phyloP scores from a whole-genome alignment of 192 early-diverging fungal species.

The Neocallimastix lanati region DNA sequence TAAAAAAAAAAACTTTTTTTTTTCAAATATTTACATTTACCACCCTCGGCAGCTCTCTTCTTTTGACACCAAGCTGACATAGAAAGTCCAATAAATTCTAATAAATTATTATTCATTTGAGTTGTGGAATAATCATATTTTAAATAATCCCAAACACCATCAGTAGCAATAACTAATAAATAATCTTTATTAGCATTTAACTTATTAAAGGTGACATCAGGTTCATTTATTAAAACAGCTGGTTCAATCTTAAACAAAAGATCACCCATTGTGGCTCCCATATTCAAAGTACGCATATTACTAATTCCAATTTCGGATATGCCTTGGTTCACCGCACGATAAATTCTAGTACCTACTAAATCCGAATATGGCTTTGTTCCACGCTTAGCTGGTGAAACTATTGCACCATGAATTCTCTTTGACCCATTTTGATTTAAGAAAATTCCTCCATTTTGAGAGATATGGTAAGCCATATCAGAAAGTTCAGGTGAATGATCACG shows the following conservation, averaged over 20 bases:
- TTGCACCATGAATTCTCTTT: conserved; percentile 8
- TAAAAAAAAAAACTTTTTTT: too few species aligned
- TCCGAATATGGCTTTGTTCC: conserved; percentile 18
- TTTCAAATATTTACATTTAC: not conserved
- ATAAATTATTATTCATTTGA: not conserved
- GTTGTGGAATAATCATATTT: not conserved
- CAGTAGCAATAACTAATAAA: conserved; percentile 27
- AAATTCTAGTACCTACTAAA: conserved; percentile 23
- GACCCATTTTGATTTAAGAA: conserved; percentile 29
- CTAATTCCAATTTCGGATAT: conserved; percentile 31
- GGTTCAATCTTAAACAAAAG: conserved; percentile 40
- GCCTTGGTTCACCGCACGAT: conserved; percentile 19
- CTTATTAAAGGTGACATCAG: conserved; percentile 26
- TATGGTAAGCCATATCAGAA: conserved; percentile 28
- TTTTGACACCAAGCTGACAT: not conserved
- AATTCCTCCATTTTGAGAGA: conserved; percentile 22
- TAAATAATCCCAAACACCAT: conserved; percentile 45
- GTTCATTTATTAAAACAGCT: conserved; percentile 19
- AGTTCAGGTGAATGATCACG: conserved; percentile 40
- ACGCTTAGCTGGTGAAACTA: conserved; percentile 6
- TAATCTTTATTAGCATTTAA: conserved; percentile 14
- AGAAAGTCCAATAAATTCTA: not conserved
- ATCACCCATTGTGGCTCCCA: conserved; percentile 42
- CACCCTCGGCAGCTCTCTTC: not conserved
- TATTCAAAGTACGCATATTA: conserved; percentile 32